phyloP scores from a whole-genome alignment of 306 rosid genomes.

The Malus asiatica region DNA sequence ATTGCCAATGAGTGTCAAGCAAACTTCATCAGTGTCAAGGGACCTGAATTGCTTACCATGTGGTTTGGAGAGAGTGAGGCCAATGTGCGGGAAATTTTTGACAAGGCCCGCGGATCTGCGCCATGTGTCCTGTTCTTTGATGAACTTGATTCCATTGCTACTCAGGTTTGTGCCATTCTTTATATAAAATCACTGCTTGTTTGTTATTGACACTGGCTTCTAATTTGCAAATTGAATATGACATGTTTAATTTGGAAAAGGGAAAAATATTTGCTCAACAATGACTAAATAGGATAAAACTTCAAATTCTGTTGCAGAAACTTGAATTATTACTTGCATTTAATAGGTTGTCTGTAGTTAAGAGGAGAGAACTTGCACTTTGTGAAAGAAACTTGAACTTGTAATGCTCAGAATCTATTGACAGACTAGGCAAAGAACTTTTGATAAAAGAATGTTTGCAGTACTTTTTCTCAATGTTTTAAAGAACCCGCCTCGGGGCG shows the following conservation, averaged over 20 bases:
- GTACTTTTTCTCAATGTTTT: too few species aligned
- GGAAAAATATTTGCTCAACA: too few species aligned
- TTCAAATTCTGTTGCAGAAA: neutral
- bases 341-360: neutral
- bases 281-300: neutral
- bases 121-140: conserved; percentile 98
- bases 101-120: conserved; percentile 98
- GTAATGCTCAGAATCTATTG: neutral
- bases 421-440: neutral
- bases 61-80: conserved; percentile 99
- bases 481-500: too few species aligned
- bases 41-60: conserved; percentile 97
- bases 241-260: neutral
- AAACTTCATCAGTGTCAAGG: conserved; percentile 93
- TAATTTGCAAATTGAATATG: too few species aligned
- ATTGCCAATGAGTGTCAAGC: conserved; percentile 99
- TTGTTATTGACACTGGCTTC: neutral
- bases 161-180: conserved; percentile 57
- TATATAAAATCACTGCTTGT: neutral
- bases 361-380: too few species aligned
- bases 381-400: neutral
- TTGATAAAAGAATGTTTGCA: neutral
- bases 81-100: conserved; percentile 93
- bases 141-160: conserved; percentile 97
- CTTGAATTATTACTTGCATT: neutral